Percentiles rank a stretch among this genome's conserved stretches.
Evolutionary conservation across 1,284 basidiomycete species (phyloP).

Genomic region (Leccinum proliferum): DNA sequence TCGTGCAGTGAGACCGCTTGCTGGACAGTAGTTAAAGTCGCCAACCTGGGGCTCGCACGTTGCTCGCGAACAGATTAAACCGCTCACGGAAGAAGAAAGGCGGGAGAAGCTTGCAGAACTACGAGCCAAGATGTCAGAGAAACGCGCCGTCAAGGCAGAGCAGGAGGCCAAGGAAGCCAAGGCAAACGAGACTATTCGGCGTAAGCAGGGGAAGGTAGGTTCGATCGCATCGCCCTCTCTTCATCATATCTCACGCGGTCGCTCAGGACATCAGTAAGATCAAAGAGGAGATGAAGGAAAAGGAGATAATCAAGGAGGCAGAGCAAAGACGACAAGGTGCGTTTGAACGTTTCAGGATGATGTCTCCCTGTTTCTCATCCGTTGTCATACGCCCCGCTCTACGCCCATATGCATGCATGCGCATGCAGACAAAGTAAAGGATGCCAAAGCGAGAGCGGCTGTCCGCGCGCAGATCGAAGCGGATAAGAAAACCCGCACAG

Average conservation of each 20-base stretch:
- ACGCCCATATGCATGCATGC: not conserved
- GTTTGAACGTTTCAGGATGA: not conserved
- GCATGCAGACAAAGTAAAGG: constrained; percentile 72
- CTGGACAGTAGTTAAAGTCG: not conserved
- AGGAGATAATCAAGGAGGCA: constrained; percentile 77
- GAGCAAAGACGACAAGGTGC: constrained; percentile 73
- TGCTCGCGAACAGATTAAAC: constrained; percentile 59
- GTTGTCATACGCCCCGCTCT: not conserved
- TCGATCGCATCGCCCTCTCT: not conserved
- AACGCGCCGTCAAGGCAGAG: constrained; percentile 64
- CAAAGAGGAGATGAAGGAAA: constrained; percentile 73
- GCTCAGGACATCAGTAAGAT: constrained; percentile 63
- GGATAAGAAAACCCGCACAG: constrained; percentile 76
- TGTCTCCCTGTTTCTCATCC: not conserved
- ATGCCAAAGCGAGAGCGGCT: constrained; percentile 77
- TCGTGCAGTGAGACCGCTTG: not conserved
- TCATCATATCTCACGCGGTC: not conserved
- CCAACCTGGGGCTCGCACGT: not conserved
- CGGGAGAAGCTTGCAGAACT: constrained; percentile 77
- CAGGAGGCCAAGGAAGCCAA: constrained; percentile 69
- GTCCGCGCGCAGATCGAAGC: constrained; percentile 92
- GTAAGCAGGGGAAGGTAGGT: constrained; percentile 79
- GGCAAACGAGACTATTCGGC: constrained; percentile 74
- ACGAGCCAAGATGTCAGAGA: constrained; percentile 70
- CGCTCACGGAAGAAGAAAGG: constrained; percentile 94